These are phyloP conservation scores for Arachis stenosperma DNA, from an alignment of 306 rosid genomes.

Conservation along the genomic window DNA sequence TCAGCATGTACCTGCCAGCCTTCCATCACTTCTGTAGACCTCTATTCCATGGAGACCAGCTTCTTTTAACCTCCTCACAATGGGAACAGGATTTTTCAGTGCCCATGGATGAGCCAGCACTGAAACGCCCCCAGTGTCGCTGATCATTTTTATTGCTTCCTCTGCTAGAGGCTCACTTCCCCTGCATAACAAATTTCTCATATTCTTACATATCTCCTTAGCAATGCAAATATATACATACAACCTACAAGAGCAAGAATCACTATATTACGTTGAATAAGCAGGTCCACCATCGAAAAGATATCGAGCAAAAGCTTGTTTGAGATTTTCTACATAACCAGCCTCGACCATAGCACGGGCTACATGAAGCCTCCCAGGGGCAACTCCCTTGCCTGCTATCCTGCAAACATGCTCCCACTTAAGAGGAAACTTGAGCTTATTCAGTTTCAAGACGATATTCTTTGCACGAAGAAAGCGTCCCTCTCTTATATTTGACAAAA, in stretches of 20 bases:
- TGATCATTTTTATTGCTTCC: conserved; percentile 76
- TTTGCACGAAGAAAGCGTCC: conserved; percentile 90
- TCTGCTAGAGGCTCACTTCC: conserved; percentile 90
- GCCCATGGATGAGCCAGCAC: conserved; percentile 99
- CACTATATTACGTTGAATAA: conserved; percentile 74
- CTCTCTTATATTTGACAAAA: conserved; percentile 78
- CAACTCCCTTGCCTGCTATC: conserved; percentile 93
- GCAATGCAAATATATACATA: conserved; percentile 17
- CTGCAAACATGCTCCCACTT: conserved; percentile 93
- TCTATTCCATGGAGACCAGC: conserved; percentile 99
- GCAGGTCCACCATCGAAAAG: conserved; percentile 98
- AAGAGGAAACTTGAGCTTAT: conserved; percentile 84
- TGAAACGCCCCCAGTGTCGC: conserved; percentile 88
- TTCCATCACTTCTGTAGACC: conserved; percentile 92
- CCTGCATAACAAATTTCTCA: conserved; percentile 54
- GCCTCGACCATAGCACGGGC: conserved; percentile 97
- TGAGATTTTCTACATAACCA: conserved; percentile 87
- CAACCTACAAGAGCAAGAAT: conserved; percentile 35
- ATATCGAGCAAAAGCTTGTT: conserved; percentile 86
- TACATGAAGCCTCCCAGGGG: conserved; percentile 95
- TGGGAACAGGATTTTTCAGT: conserved; percentile 69
- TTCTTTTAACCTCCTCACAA: conserved; percentile 75
- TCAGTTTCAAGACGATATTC: conserved; percentile 79
- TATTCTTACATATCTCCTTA: conserved; percentile 11
- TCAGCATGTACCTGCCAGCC: conserved; percentile 63